Conservation (phyloP, 108 stramenopile species). For the Cylindrotheca fusiformis region DNA sequence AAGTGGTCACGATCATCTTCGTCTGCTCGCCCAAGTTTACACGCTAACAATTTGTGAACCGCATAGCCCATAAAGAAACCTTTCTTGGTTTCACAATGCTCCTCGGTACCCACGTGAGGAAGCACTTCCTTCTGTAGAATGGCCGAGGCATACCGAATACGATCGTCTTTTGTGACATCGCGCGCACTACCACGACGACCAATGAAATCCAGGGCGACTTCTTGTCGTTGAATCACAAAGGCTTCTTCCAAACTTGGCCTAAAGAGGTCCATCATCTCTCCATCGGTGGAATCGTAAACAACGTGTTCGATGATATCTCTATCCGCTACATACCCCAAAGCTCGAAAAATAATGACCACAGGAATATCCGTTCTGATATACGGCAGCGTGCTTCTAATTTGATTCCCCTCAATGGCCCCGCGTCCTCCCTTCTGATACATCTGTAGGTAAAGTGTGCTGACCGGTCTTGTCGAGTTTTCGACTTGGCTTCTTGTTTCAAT, state of each 20-base stretch:
- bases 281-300: constrained; percentile 97
- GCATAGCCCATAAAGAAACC: constrained; percentile 99
- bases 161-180: constrained; percentile 94
- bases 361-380: constrained; percentile 97
- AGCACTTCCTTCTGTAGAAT: constrained; percentile 96
- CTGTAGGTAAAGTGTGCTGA: constrained; percentile 92
- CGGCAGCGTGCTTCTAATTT: constrained; percentile 93
- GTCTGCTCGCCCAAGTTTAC: constrained; percentile 88
- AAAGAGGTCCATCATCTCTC: constrained; percentile 97
- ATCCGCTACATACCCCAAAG: constrained; percentile 95
- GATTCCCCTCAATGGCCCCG: constrained; percentile 89
- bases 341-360: constrained; percentile 97
- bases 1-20: constrained; percentile 99
- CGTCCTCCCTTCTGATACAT: constrained; percentile 96
- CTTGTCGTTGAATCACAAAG: constrained; percentile 90
- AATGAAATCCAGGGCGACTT: constrained; percentile 95
- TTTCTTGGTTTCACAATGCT: constrained; percentile 97
- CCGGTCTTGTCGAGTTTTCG: constrained; percentile 90
- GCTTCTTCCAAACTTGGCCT: constrained; percentile 95
- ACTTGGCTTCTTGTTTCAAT: constrained; percentile 94
- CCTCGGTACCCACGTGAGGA: constrained; percentile 97
- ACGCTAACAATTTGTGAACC: constrained; percentile 96
- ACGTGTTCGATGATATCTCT: constrained; percentile 97
- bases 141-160: constrained; percentile 93
- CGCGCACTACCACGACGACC: constrained; percentile 90